Evolutionary conservation across 257 asterid species (phyloP).

Genomic region (Plectranthus barbatus): DNA sequence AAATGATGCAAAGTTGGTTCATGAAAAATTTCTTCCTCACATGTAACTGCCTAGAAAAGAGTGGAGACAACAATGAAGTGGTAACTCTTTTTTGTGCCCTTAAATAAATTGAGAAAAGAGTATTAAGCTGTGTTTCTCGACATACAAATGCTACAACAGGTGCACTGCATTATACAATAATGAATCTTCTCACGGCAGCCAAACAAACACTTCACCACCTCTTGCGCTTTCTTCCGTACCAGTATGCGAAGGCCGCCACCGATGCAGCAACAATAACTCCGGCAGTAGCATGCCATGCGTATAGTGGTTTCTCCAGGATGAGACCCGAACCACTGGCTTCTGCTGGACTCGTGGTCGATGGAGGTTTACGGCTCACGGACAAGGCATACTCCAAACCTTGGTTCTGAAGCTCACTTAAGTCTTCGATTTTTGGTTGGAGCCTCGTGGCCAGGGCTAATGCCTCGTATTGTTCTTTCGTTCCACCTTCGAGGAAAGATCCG

Average conservation of each 20-base stretch:
- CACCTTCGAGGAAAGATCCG: conserved; percentile 91
- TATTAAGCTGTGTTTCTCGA: conserved; percentile 2
- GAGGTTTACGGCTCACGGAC: conserved; percentile 23
- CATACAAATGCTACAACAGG: conserved; percentile 23
- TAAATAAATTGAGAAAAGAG: conserved; percentile 1
- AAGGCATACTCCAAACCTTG: conserved; percentile 58
- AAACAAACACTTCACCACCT: conserved; percentile 41
- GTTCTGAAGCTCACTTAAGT: conserved; percentile 47
- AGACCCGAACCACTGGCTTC: conserved; percentile 17
- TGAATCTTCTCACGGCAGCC: neutral
- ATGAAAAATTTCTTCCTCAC: neutral
- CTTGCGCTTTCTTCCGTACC: conserved; percentile 73
- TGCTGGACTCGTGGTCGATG: neutral
- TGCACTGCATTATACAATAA: conserved; percentile 15
- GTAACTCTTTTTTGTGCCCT: neutral
- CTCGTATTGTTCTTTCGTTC: conserved; percentile 69
- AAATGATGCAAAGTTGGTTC: neutral
- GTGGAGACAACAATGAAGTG: neutral
- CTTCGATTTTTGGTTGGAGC: conserved; percentile 49
- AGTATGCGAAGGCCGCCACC: conserved; percentile 68
- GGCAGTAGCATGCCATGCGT: conserved; percentile 70
- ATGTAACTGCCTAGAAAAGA: neutral
- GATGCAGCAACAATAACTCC: conserved; percentile 76
- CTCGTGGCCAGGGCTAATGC: conserved; percentile 58
- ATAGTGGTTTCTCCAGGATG: conserved; percentile 33